Evolutionary conservation across 2,329 filamentous ascomycete genomes (phyloP).

Genomic region (Ceratocystis destructans): DNA sequence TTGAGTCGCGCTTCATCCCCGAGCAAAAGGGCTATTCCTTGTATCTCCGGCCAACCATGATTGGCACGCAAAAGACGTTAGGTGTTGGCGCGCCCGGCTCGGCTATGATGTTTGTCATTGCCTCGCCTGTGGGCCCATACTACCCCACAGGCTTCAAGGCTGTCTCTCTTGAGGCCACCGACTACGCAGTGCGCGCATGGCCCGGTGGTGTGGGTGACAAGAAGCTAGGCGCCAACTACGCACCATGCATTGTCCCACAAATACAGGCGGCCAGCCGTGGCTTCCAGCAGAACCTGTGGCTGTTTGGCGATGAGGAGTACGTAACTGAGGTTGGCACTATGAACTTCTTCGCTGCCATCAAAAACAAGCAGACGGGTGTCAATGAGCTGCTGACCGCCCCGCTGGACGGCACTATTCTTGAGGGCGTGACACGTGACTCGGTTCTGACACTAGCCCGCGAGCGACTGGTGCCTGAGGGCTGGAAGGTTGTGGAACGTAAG

Average conservation of each 20-base stretch:
- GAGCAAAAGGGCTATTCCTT: constrained; percentile 77
- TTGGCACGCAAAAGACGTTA: constrained; percentile 88
- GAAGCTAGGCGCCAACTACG: constrained; percentile 98
- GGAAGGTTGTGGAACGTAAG: constrained; percentile 78
- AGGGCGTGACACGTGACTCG: constrained; percentile 87
- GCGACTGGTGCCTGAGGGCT: constrained; percentile 69
- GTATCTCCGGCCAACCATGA: constrained; percentile 92
- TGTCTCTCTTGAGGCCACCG: constrained; percentile 83
- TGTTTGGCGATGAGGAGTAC: constrained; percentile 90
- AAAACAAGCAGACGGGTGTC: constrained; percentile 74
- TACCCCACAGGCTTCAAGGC: constrained; percentile 98
- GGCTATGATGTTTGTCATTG: constrained; percentile 86
- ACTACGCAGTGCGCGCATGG: constrained; percentile 95
- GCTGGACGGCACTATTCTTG: constrained; percentile 88
- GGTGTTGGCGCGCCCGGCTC: constrained; percentile 86
- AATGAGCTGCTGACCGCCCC: constrained; percentile 92
- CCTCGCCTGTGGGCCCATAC: constrained; percentile 91
- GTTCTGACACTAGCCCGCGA: constrained; percentile 77
- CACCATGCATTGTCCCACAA: constrained; percentile 96
- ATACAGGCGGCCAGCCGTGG: constrained; percentile 79
- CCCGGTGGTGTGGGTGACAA: constrained; percentile 94
- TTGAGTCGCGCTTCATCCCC: constrained; percentile 85
- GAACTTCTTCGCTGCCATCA: constrained; percentile 87
- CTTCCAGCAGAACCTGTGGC: constrained; percentile 96
- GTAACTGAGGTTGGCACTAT: constrained; percentile 97